phyloP scores from a whole-genome alignment of 306 rosid genomes.

The Cucumis cinereus region DNA sequence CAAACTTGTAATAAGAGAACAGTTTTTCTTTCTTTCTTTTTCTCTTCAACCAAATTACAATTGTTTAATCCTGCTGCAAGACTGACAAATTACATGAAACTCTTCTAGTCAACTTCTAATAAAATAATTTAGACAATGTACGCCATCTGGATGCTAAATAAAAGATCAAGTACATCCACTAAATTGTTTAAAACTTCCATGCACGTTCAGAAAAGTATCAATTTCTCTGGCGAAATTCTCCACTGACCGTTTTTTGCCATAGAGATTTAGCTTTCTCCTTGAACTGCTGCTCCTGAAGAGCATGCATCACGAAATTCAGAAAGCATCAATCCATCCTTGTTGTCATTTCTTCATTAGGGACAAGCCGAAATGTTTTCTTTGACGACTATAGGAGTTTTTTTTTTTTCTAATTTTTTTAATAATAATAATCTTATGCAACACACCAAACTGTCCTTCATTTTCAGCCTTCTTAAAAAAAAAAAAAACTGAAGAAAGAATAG shows the following conservation, averaged over 20 bases:
- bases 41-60: not conserved
- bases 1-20: not conserved
- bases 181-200: not conserved
- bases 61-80: not conserved
- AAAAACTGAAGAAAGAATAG: not conserved
- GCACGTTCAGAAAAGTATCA: not conserved
- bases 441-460: not conserved
- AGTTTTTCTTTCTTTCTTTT: not conserved
- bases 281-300: not conserved
- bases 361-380: not conserved
- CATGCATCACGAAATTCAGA: not conserved
- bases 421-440: not conserved
- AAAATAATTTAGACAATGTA: not conserved
- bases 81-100: not conserved
- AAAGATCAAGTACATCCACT: not conserved
- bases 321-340: not conserved
- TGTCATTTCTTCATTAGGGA: not conserved
- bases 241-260: not conserved
- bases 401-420: not conserved
- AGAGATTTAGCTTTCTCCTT: slow-evolving; percentile 2
- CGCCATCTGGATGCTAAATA: not conserved
- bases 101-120: not conserved
- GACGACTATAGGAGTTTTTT: not conserved
- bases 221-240: not conserved
- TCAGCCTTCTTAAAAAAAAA: not conserved